Evolutionary conservation across 306 rosid genomes (phyloP).

Genomic region (Styphnolobium japonicum): DNA sequence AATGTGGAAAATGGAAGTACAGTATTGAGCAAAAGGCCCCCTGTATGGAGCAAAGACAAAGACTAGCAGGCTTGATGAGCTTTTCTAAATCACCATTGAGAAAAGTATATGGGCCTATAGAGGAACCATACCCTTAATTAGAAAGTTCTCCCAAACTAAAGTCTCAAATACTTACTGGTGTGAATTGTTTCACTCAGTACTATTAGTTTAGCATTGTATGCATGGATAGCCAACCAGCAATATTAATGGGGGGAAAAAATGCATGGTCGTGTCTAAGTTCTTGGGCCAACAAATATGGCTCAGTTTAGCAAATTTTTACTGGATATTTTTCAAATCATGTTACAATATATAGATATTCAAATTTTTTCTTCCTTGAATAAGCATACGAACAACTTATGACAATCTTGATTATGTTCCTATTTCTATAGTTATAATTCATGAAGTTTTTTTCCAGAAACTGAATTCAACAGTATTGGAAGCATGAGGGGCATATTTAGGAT

Average conservation of each 20-base stretch:
- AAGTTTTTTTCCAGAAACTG: background rate
- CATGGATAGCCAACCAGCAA: constrained; percentile 24
- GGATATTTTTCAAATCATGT: constrained; percentile 17
- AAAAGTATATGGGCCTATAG: constrained; percentile 3
- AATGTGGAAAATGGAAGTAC: constrained; percentile 53
- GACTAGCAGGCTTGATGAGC: constrained; percentile 50
- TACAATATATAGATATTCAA: background rate
- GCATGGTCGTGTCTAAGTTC: background rate
- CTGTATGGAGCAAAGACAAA: constrained; percentile 68
- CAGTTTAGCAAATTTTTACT: constrained; percentile 1
- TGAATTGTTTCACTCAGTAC: constrained; percentile 15
- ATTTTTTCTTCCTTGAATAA: background rate
- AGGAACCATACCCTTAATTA: background rate
- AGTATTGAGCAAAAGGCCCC: constrained; percentile 45
- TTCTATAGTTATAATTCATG: background rate
- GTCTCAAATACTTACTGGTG: constrained; percentile 22
- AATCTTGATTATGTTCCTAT: background rate
- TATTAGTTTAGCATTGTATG: constrained; percentile 27
- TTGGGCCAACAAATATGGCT: constrained; percentile 15
- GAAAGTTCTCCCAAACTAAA: background rate
- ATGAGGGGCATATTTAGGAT: background rate
- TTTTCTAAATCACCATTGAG: background rate
- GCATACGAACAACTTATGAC: background rate
- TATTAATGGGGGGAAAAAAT: background rate
- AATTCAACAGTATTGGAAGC: background rate